Evolutionary conservation across 1,139 yeast species (phyloP), one percentile per base, ranked within the genome.

Genomic region (Diutina mesorugosa): DNA sequence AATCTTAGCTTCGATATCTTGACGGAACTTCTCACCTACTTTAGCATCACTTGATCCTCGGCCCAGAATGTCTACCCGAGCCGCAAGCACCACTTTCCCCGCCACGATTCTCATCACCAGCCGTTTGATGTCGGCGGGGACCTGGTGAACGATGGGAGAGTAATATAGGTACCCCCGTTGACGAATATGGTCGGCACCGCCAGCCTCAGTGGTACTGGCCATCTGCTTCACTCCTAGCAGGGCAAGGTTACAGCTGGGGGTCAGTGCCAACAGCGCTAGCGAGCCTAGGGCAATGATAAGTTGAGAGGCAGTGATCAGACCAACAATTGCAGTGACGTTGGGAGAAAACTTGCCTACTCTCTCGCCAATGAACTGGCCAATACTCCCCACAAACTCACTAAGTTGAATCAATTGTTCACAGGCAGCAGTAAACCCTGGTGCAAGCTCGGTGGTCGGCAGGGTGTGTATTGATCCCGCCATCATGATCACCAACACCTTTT

Each of bases 211-310:
- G 50, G 65, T 67, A 0, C 76, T 66, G 28, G 81, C 77, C 26
- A 82, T 69, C 59, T 80, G 77, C 61, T 81, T 80, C 18, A 84
- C 81, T 0, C 97, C 97, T 47, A 90, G 67, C 0, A 95, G 81
- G 0, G 96, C 84, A 8, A 93, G 65, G 65, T 93, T 93, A 62
- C 97, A 87, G 5, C 96, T 78, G 0, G 97, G 97, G 0, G 90
- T 82, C 46, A 72, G 71, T 3, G 91, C 82, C 14, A 93, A 69
- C 12, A 81, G 85, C n/a, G 72, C 72, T 12, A 93, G 67, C 0
- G 96, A 90, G 1, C 96, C 95, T 0, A 83, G 73, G 28, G 81
- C 77, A 1, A 90, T 80, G 51, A 93, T 69, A 12, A 93, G 69
- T 63, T 87, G 90, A 0, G 96, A 85, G 0, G 96, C 82, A 0